Percentiles rank a stretch among this genome's conserved stretches.
Evolutionary conservation across 306 rosid genomes (phyloP).

Genomic region (Castanea crenata): DNA sequence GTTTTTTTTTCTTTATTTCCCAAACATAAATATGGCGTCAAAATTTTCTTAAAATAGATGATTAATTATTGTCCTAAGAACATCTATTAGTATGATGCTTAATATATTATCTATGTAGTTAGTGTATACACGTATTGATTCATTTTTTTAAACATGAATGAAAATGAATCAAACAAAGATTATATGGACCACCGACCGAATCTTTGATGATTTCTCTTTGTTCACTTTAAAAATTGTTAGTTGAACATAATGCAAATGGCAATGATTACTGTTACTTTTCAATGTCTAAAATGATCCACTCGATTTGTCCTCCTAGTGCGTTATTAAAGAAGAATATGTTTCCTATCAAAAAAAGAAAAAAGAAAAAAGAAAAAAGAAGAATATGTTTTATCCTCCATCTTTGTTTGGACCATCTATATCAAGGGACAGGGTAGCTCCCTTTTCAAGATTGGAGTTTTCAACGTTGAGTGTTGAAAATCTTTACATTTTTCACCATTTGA

Average conservation of each 20-base stretch:
- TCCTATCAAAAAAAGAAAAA: too few relatives aligned
- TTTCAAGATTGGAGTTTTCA: neutral
- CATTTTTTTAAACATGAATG: neutral
- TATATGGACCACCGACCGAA: constrained; percentile 15
- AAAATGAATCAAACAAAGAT: neutral
- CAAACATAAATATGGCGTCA: too few relatives aligned
- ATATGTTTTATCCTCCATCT: neutral
- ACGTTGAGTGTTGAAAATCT: neutral
- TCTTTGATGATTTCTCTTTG: neutral
- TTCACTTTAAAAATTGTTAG: neutral
- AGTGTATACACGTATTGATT: neutral
- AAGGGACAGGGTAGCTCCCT: neutral
- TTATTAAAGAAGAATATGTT: neutral
- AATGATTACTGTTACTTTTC: constrained; percentile 1
- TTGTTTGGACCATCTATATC: neutral
- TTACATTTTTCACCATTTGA: neutral
- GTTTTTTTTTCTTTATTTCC: too few relatives aligned
- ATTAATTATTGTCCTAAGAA: too few relatives aligned
- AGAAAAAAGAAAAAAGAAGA: too few relatives aligned
- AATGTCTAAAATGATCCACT: neutral
- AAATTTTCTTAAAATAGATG: too few relatives aligned
- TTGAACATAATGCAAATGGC: neutral
- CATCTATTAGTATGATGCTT: too few relatives aligned
- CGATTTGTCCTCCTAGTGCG: neutral
- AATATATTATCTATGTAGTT: too few relatives aligned